Base-by-base conservation (phyloP, 441 rosid genomes). In the Hura crepitans region DNA sequence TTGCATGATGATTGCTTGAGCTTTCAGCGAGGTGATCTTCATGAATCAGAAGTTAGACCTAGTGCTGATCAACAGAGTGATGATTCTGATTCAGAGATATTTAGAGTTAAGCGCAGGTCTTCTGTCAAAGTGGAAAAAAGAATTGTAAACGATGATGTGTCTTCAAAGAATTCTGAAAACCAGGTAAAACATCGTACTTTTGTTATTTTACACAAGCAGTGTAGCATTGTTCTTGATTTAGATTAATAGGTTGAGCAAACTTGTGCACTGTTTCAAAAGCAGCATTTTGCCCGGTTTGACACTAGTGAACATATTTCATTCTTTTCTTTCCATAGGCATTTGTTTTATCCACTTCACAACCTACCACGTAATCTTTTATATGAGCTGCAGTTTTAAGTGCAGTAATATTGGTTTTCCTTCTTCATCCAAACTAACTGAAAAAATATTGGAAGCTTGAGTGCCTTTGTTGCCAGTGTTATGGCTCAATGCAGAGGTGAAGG, bases 31-130 rank as follows among this genome's bases (percentile, higher is more conserved):
- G 72, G 51, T 53, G 69, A 73, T 75, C 69, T 61, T 69, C 75
- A 46, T 28, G 75, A 74, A 70, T 68, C 80, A 68, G 79, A 72
- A 31, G 65, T 62, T 71, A 75, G 78, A 74, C 75, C 73, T 47
- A 14, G 46, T 27, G 42, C 50, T 58, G 89, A 85, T 66, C 85
- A 85, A 59, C 82, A 80, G 50, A 81, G 87, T 76, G 98, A 96
- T 57, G 96, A 87, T 79, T 93, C 98, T 69, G 99, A 93, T 69
- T 81, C 86, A 0, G 97, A 85, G 84, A 75, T 86, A 72, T 93
- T 96, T 77, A 82, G 97, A 79, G 99, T 96, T 66, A 96, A 93
- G 81, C 96, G 99, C 1, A 92, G 96, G 28, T 81, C 96, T 31
- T 84, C 84, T 13, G 1, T 78, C 73, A 96, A 91, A 80, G 74